Conservation (phyloP, 306 rosid genomes). For the Adenanthera pavonina region DNA sequence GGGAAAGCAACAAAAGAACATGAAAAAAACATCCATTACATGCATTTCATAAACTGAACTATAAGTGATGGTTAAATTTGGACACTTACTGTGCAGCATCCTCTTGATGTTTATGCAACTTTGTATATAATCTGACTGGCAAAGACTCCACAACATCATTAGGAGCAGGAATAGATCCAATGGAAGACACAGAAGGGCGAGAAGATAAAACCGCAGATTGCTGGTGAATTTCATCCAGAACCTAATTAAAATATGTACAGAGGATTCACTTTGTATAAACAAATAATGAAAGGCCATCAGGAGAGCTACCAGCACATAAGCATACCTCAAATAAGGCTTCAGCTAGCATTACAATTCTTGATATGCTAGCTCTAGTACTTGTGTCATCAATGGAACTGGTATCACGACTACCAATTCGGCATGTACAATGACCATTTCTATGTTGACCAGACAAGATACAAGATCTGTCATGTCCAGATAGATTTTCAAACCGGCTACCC, state of each 20-base stretch:
- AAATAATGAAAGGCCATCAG: slow-evolving; percentile 31
- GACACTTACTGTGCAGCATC: slow-evolving; percentile 90
- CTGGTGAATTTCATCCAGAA: slow-evolving; percentile 99
- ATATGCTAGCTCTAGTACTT: slow-evolving; percentile 94
- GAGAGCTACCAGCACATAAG: slow-evolving; percentile 36
- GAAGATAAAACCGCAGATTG: slow-evolving; percentile 95
- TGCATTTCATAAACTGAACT: slow-evolving; percentile 8
- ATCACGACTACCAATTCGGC: slow-evolving; percentile 66
- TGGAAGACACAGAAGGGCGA: slow-evolving; percentile 89
- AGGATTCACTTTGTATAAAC: slow-evolving; percentile 63
- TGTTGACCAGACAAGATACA: slow-evolving; percentile 93
- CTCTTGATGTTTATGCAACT: slow-evolving; percentile 78
- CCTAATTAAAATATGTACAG: slow-evolving; percentile 82
- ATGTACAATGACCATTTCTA: slow-evolving; percentile 86
- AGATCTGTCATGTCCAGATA: slow-evolving; percentile 93
- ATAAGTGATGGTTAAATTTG: neutral
- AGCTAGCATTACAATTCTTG: slow-evolving; percentile 96
- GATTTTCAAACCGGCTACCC: slow-evolving; percentile 93
- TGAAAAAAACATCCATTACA: neutral
- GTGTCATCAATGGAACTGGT: slow-evolving; percentile 66
- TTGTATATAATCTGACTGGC: slow-evolving; percentile 80
- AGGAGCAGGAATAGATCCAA: slow-evolving; percentile 98
- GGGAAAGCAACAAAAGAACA: neutral
- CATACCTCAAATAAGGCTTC: slow-evolving; percentile 98
- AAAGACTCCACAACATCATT: slow-evolving; percentile 91